Percentiles rank a stretch among this genome's conserved stretches.
These are phyloP conservation scores for Phytophthora meadii DNA, from an alignment of 352 stramenopile genomes.

Conservation along the genomic window DNA sequence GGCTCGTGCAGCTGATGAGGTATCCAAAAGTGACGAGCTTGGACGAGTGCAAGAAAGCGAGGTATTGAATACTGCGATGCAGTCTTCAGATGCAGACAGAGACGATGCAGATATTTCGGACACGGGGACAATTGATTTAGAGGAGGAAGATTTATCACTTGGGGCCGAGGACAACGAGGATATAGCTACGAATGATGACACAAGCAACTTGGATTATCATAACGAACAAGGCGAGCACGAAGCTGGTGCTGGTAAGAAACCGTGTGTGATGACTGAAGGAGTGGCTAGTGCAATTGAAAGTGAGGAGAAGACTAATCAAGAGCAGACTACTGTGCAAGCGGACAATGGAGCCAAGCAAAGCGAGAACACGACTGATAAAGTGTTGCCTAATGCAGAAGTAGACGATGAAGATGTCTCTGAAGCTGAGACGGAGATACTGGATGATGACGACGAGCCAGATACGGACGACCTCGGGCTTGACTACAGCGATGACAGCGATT, in stretches of 20 bases:
- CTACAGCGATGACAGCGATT: slow-evolving; percentile 48
- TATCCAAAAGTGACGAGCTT: not conserved
- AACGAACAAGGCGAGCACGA: no score
- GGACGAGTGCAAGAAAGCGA: slow-evolving; percentile 1
- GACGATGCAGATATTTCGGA: slow-evolving; percentile 38
- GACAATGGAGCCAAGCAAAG: not conserved
- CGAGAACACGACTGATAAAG: not conserved
- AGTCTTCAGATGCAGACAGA: slow-evolving; percentile 1
- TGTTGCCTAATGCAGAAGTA: slow-evolving; percentile 11
- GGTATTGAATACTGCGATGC: not conserved
- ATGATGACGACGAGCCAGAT: slow-evolving; percentile 37
- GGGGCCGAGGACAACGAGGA: slow-evolving; percentile 19
- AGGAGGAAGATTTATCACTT: slow-evolving; percentile 35
- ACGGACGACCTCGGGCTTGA: slow-evolving; percentile 48
- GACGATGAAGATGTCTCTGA: slow-evolving; percentile 45
- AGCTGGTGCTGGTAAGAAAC: no score
- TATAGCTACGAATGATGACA: not conserved
- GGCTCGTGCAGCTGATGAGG: not conserved
- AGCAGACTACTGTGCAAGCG: no score
- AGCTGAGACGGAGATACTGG: slow-evolving; percentile 45
- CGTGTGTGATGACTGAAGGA: not conserved
- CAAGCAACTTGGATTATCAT: no score
- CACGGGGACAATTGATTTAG: slow-evolving; percentile 43
- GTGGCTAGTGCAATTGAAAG: slow-evolving; percentile 2
- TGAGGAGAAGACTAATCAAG: not conserved